These are phyloP conservation scores for Gamsiella multidivaricata DNA, from an alignment of 192 early-diverging fungal genomes.

Conservation along the genomic window DNA sequence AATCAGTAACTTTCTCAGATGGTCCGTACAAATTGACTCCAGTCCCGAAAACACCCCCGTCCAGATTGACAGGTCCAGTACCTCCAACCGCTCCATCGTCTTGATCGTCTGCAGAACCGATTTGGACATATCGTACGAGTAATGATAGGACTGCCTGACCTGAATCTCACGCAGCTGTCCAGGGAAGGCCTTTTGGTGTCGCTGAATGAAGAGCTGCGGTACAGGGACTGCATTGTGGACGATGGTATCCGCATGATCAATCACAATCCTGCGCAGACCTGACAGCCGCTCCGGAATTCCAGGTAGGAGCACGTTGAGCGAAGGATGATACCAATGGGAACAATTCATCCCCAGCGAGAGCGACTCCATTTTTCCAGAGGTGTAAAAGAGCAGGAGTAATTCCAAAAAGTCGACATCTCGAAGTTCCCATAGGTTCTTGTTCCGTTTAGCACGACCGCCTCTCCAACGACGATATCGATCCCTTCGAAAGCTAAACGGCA, in stretches of 20 bases:
- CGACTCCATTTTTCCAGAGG: conserved; percentile 19
- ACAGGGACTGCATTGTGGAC: conserved; percentile 17
- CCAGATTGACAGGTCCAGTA: conserved; percentile 37
- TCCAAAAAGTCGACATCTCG: conserved; percentile 33
- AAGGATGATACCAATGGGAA: conserved; percentile 43
- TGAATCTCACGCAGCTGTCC: conserved; percentile 43
- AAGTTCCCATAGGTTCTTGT: conserved; percentile 31
- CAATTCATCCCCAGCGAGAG: conserved; percentile 36
- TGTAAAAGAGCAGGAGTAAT: conserved; percentile 27
- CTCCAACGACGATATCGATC: conserved; percentile 18
- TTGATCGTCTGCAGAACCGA: conserved; percentile 38
- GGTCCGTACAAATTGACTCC: conserved; percentile 30
- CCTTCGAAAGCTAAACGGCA: not conserved
- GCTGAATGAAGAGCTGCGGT: conserved; percentile 27
- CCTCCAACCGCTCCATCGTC: conserved; percentile 29
- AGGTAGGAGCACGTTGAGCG: conserved; percentile 24
- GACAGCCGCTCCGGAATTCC: conserved; percentile 35
- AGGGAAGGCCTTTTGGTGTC: conserved; percentile 37
- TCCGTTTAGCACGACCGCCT: conserved; percentile 15
- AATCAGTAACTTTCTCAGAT: conserved; percentile 28
- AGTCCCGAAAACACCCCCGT: conserved; percentile 36
- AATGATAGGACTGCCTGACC: conserved; percentile 33
- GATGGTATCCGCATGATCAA: conserved; percentile 31
- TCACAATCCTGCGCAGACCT: conserved; percentile 29
- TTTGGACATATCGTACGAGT: conserved; percentile 45